phyloP scores from a whole-genome alignment of 805 yeast species.

The Zygotorulaspora sp. region DNA sequence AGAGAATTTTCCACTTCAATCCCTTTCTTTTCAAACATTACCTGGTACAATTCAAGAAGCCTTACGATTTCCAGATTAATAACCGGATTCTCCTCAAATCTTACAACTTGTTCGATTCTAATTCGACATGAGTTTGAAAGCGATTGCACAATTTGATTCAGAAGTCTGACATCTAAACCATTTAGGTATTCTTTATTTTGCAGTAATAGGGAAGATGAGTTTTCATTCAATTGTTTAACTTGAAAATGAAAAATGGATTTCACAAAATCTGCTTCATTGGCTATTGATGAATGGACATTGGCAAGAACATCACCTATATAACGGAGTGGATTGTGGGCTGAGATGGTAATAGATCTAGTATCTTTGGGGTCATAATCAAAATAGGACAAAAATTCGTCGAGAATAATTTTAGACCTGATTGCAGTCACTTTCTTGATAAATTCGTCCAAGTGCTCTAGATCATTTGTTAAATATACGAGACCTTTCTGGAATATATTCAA shows the following conservation, averaged over 20 bases:
- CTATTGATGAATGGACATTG: conserved; percentile 77
- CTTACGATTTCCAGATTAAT: conserved; percentile 55
- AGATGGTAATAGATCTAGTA: conserved; percentile 51
- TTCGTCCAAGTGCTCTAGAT: conserved; percentile 49
- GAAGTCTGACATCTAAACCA: conserved; percentile 27
- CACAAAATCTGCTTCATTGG: conserved; percentile 79
- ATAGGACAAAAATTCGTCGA: conserved; percentile 64
- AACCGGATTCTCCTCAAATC: conserved; percentile 56
- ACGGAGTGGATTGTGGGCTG: conserved; percentile 75
- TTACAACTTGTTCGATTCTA: conserved; percentile 61
- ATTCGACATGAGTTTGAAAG: conserved; percentile 51
- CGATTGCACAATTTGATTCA: conserved; percentile 32
- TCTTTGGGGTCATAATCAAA: conserved; percentile 35
- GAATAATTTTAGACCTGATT: conserved; percentile 58
- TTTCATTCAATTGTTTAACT: conserved; percentile 15
- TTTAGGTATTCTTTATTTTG: conserved; percentile 26
- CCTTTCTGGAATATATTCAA: conserved; percentile 33
- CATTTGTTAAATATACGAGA: conserved; percentile 36
- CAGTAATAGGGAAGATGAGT: conserved; percentile 18
- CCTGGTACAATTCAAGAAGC: conserved; percentile 59
- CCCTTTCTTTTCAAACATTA: conserved; percentile 55
- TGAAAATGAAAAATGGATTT: conserved; percentile 52
- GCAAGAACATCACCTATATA: conserved; percentile 87
- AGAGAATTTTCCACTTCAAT: conserved; percentile 23
- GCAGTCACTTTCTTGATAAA: conserved; percentile 61